Percentiles rank a stretch among this genome's conserved stretches.
These are phyloP conservation scores for Coemansia sp. DNA, from an alignment of 192 early-diverging fungal species.

Conservation along the genomic window DNA sequence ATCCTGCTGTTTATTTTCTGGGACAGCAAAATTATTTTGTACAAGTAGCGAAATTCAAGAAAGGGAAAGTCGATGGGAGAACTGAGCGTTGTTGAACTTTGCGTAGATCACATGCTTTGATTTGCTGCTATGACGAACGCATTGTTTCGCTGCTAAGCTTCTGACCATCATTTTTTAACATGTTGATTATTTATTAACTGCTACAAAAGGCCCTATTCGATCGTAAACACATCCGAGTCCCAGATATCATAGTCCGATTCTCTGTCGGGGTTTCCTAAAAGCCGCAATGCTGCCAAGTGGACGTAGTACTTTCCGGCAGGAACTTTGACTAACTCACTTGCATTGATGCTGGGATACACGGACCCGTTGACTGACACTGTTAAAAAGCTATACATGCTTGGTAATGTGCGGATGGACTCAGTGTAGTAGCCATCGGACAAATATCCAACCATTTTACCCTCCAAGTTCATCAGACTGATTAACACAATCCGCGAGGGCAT, in stretches of 20 bases:
- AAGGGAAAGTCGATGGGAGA: no score
- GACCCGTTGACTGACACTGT: slow-evolving; percentile 6
- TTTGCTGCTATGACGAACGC: no score
- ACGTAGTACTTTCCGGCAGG: slow-evolving; percentile 37
- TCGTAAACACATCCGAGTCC: slow-evolving; percentile 28
- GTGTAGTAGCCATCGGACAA: slow-evolving; percentile 36
- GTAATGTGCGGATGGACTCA: slow-evolving; percentile 13
- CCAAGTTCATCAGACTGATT: slow-evolving; percentile 9
- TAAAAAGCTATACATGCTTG: background rate
- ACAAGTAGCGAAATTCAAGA: no score
- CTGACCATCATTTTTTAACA: no score
- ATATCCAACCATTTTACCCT: slow-evolving; percentile 18
- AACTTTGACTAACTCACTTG: background rate
- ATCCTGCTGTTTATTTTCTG: background rate
- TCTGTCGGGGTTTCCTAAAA: slow-evolving; percentile 31
- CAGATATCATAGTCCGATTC: slow-evolving; percentile 39
- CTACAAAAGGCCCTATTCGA: slow-evolving; percentile 7
- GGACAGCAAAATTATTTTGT: no score
- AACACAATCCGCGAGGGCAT: slow-evolving; percentile 24
- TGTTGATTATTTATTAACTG: no score
- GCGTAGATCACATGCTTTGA: no score
- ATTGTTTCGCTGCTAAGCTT: no score
- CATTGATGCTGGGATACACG: slow-evolving; percentile 20
- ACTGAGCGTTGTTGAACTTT: no score
- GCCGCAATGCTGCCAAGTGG: slow-evolving; percentile 21